A percentile compares a stretch with the other conserved stretches of the same genome.
phyloP scores from a whole-genome alignment of 768 basidiomycete genomes.

The Termitomyces sp. region DNA sequence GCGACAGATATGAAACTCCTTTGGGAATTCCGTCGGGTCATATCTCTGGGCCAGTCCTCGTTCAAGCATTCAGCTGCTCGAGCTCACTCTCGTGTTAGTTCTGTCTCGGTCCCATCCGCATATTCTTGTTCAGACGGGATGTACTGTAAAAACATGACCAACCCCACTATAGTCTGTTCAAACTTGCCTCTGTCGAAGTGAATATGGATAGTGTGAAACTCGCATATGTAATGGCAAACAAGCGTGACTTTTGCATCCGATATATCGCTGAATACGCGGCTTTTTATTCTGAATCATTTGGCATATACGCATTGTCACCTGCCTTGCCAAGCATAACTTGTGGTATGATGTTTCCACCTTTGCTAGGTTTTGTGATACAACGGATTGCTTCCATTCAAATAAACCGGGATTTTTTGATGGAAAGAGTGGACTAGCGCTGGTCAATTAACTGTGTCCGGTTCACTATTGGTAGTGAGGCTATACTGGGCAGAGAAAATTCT shows the following conservation, averaged over 20 bases:
- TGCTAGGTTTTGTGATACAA: no score
- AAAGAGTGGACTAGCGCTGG: no score
- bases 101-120: no score
- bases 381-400: not conserved
- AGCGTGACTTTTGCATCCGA: not conserved
- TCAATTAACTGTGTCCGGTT: not conserved
- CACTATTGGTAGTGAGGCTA: not conserved
- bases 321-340: not conserved
- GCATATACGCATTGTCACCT: not conserved
- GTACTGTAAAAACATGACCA: not conserved
- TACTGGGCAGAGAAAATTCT: not conserved
- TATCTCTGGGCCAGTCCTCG: no score
- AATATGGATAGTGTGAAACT: not conserved
- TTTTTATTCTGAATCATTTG: not conserved
- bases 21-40: no score
- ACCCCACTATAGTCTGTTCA: not conserved
- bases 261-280: not conserved
- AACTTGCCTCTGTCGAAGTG: not conserved
- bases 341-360: not conserved
- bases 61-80: no score
- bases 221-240: not conserved
- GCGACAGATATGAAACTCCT: no score
- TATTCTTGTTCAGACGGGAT: no score
- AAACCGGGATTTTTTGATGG: not conserved
- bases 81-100: no score